Conservation (phyloP, 2,329 filamentous ascomycete species). For the Trichoderma polysporum region DNA sequence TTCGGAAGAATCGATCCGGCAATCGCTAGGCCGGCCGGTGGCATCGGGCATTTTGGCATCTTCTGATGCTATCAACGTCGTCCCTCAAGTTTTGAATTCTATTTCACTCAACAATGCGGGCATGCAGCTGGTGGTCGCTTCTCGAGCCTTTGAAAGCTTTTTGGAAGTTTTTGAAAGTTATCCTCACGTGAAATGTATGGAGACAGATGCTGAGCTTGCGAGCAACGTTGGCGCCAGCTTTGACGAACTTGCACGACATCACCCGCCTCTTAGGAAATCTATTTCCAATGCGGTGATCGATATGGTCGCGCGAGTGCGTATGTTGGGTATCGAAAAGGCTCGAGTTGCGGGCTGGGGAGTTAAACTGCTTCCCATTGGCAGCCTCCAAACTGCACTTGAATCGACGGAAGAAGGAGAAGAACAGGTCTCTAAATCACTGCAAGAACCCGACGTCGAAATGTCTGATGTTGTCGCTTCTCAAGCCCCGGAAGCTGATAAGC, state of each 20-base stretch:
- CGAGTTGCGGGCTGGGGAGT: constrained; percentile 70
- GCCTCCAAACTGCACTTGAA: constrained; percentile 51
- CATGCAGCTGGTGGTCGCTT: constrained; percentile 82
- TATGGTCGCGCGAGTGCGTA: constrained; percentile 80
- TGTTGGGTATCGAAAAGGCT: constrained; percentile 70
- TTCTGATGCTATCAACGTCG: constrained; percentile 79
- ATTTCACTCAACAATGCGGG: constrained; percentile 89
- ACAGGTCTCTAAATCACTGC: constrained; percentile 34
- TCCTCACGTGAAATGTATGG: constrained; percentile 81
- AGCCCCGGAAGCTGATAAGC: constrained; percentile 22
- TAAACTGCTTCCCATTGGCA: constrained; percentile 67
- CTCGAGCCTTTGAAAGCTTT: constrained; percentile 78
- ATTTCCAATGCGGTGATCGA: constrained; percentile 85
- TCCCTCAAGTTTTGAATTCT: constrained; percentile 86
- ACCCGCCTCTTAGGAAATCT: constrained; percentile 75
- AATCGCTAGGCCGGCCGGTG: constrained; percentile 44
- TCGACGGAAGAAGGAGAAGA: constrained; percentile 40
- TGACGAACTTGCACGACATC: constrained; percentile 91
- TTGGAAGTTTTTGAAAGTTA: constrained; percentile 97
- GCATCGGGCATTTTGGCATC: constrained; percentile 81
- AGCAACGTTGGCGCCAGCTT: constrained; percentile 78
- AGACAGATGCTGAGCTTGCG: constrained; percentile 67
- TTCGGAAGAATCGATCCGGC: constrained; percentile 48
- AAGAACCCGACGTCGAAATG: constrained; percentile 64
- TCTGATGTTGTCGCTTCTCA: constrained; percentile 45